Evolutionary conservation across 306 rosid species (phyloP).

Genomic region (Cucurbita ficifolia): DNA sequence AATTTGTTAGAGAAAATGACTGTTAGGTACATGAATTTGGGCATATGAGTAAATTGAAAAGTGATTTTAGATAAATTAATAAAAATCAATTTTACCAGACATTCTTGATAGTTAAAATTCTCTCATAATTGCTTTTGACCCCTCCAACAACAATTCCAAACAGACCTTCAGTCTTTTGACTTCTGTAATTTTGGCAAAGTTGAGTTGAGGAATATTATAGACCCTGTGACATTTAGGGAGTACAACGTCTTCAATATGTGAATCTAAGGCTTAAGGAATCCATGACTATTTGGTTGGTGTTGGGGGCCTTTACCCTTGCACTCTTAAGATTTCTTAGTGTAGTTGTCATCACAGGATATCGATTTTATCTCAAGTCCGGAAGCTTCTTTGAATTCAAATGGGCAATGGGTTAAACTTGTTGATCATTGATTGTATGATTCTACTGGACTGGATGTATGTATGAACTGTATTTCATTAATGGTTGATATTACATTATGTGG

Average conservation of each 20-base stretch:
- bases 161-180: background rate
- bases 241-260: background rate
- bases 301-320: background rate
- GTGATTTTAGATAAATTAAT: no score
- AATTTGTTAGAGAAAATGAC: no score
- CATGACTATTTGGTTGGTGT: background rate
- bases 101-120: no score
- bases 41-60: no score
- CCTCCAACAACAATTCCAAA: no score
- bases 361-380: background rate
- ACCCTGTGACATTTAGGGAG: background rate
- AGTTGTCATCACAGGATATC: background rate
- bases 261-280: background rate
- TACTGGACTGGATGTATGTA: background rate
- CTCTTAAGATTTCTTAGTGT: background rate
- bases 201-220: background rate
- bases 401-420: background rate
- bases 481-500: background rate
- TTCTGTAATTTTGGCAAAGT: background rate
- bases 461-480: background rate
- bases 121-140: no score
- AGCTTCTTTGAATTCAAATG: background rate
- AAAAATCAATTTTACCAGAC: no score
- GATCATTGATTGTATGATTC: background rate
- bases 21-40: no score